Conservation (phyloP, 2,329 filamentous ascomycete genomes). For the Lizonia empirigonia region DNA sequence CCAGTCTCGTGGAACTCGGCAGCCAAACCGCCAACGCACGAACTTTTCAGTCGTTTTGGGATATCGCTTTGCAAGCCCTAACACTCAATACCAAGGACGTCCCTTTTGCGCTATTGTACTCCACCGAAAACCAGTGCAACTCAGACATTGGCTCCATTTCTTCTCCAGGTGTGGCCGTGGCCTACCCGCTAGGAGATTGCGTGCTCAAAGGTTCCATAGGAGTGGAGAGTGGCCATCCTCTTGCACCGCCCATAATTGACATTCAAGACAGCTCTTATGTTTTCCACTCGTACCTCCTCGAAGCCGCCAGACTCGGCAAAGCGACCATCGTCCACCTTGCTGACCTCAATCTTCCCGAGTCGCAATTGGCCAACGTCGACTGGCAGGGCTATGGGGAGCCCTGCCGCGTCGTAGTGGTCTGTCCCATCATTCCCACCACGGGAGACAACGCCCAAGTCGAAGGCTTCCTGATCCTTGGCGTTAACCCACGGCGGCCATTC, state of each 20-base stretch:
- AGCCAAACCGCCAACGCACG: conserved; percentile 72
- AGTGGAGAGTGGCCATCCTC: conserved; percentile 27
- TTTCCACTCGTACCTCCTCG: conserved; percentile 34
- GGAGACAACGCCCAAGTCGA: conserved; percentile 39
- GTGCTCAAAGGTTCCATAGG: conserved; percentile 36
- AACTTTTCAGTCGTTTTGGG: conserved; percentile 73
- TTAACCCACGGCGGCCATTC: conserved; percentile 48
- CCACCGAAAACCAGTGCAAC: conserved; percentile 20
- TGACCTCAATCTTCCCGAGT: conserved; percentile 34
- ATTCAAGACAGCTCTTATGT: conserved; percentile 26
- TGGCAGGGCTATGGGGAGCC: conserved; percentile 46
- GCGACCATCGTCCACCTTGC: conserved; percentile 37
- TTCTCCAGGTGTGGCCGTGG: conserved; percentile 20
- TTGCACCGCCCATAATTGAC: conserved; percentile 36
- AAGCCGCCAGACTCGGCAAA: conserved; percentile 34
- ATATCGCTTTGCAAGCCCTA: conserved; percentile 67
- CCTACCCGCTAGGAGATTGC: conserved; percentile 17
- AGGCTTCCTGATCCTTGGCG: conserved; percentile 49
- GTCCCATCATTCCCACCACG: conserved; percentile 46
- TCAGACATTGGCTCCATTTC: conserved; percentile 25
- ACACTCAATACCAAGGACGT: conserved; percentile 67
- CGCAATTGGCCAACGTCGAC: conserved; percentile 33
- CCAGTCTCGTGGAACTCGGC: conserved; percentile 67
- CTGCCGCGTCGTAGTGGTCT: conserved; percentile 42
- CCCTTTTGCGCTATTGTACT: conserved; percentile 36